These are phyloP conservation scores for Pseudovirgaria hyperparasitica DNA, from an alignment of 2,329 filamentous ascomycete genomes.

Conservation along the genomic window DNA sequence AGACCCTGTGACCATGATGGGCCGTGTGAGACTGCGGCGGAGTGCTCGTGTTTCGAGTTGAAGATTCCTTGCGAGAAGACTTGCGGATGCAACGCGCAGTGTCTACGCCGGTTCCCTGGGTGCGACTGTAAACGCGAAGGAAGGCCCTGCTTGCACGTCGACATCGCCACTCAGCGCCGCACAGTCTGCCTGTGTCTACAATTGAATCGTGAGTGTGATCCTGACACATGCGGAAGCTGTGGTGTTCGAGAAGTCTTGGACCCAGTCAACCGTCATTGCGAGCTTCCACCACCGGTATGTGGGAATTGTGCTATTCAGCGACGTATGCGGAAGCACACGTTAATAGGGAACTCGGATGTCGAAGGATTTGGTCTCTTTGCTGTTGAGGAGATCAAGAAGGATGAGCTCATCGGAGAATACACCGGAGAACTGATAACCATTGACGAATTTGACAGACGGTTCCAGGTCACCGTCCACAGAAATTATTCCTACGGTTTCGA, in stretches of 20 bases:
- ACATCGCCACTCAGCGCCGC: constrained; percentile 33
- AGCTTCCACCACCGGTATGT: constrained; percentile 48
- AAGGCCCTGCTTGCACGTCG: no score
- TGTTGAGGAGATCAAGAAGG: constrained; percentile 51
- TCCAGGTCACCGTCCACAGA: constrained; percentile 46
- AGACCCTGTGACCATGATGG: no score
- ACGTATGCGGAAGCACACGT: constrained; percentile 49
- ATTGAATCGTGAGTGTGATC: constrained; percentile 69
- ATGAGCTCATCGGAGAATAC: constrained; percentile 72
- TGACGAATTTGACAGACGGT: constrained; percentile 58
- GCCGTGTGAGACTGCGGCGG: no score
- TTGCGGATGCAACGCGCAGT: constrained; percentile 51
- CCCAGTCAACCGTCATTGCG: constrained; percentile 50
- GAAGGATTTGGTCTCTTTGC: constrained; percentile 67
- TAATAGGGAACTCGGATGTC: constrained; percentile 59
- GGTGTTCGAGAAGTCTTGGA: constrained; percentile 58
- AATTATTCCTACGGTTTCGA: constrained; percentile 52
- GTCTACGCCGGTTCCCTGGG: constrained; percentile 37
- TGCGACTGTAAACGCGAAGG: constrained; percentile 25
- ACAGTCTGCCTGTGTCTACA: constrained; percentile 53
- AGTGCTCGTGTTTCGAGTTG: constrained; percentile 50
- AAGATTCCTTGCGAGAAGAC: constrained; percentile 60
- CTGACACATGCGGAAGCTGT: constrained; percentile 59
- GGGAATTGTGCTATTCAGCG: constrained; percentile 63
- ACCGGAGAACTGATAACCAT: constrained; percentile 63